Evolutionary conservation across 495 filamentous ascomycete species (phyloP).

Genomic region (Penicillium egyptiacum): DNA sequence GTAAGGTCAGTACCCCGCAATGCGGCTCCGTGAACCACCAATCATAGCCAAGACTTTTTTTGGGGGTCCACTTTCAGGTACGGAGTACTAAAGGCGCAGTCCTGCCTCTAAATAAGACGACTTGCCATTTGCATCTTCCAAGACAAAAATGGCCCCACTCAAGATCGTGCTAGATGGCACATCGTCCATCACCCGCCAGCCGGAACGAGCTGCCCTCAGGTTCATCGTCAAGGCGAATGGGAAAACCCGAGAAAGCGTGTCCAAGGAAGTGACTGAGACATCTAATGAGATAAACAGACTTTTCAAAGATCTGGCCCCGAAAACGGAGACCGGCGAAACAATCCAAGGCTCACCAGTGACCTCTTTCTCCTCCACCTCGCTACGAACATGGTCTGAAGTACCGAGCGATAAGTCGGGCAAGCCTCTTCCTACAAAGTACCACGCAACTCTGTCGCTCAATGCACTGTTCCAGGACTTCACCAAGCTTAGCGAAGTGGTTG

Average conservation of each 20-base stretch:
- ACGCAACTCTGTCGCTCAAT: slow-evolving; percentile 6
- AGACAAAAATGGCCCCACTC: neutral
- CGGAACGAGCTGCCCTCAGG: neutral
- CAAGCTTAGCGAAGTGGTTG: slow-evolving; percentile 17
- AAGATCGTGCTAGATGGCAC: neutral
- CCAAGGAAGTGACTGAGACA: neutral
- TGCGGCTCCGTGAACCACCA: neutral
- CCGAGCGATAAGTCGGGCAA: neutral
- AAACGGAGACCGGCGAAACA: neutral
- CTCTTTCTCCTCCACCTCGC: slow-evolving; percentile 1
- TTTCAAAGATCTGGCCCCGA: neutral
- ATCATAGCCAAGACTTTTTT: neutral
- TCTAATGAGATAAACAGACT: neutral
- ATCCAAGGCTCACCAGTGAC: neutral
- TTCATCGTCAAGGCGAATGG: neutral
- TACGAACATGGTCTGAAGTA: neutral
- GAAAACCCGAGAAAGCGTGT: neutral
- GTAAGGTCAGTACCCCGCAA: neutral
- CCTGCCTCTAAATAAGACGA: neutral
- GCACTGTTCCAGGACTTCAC: slow-evolving; percentile 20
- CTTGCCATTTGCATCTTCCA: neutral
- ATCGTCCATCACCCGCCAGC: neutral
- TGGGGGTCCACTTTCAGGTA: neutral
- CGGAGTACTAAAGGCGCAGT: neutral
- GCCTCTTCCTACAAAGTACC: neutral